A percentile compares a stretch with the other conserved stretches of the same genome.
phyloP scores from a whole-genome alignment of 768 basidiomycete genomes.

The Russula sp. region DNA sequence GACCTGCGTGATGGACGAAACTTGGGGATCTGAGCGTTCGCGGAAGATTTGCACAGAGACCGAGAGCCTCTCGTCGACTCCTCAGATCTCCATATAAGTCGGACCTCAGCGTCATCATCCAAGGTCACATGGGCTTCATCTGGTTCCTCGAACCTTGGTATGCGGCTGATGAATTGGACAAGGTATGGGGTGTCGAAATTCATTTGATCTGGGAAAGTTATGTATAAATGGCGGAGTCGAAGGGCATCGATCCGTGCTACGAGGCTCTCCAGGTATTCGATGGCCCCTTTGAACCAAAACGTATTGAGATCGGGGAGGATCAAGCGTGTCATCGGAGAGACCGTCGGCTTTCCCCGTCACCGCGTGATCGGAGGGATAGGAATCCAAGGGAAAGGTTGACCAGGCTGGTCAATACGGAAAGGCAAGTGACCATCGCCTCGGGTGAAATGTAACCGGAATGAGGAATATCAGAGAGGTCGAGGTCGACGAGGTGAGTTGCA shows the following conservation, averaged over 20 bases:
- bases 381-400: background rate
- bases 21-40: background rate
- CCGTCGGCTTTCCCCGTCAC: background rate
- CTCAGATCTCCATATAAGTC: background rate
- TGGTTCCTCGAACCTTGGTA: background rate
- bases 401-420: background rate
- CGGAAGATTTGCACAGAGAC: background rate
- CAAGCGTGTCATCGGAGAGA: background rate
- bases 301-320: background rate
- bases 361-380: background rate
- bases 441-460: background rate
- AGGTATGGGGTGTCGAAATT: background rate
- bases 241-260: background rate
- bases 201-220: background rate
- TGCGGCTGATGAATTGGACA: background rate
- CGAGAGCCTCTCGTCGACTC: no score
- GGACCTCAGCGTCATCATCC: fast-evolving
- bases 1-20: background rate
- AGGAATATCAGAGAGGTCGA: fast-evolving
- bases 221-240: background rate
- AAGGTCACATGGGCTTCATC: background rate
- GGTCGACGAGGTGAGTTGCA: background rate
- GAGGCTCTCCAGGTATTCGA: background rate
- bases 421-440: background rate
- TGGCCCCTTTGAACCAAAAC: background rate